Base-by-base conservation (phyloP, 495 filamentous ascomycete genomes). In the Lepraria neglecta region DNA sequence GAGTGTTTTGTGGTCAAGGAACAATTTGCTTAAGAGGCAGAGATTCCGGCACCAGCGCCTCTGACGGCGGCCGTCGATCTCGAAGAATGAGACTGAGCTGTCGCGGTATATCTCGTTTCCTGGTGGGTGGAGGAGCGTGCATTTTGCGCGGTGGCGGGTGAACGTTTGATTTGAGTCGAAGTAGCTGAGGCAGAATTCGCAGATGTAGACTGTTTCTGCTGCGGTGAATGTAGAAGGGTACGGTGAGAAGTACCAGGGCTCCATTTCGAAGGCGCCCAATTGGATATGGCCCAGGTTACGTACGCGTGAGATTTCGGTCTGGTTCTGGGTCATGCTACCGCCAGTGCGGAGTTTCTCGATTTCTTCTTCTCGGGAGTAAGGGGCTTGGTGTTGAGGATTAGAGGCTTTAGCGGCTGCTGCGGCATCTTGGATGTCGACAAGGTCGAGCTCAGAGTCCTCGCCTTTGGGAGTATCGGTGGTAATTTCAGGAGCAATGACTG, bases 71-170 rank as follows among this genome's bases (percentile, higher is more conserved):
- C 94, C 94, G 69, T 98, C 94, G 62, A 98, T 95, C 73, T 98
- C 94, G 67, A 96, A 98, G 76, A 97, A 97, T 5, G 89, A 94
- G 21, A 96, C 89, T 64, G 88, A 84, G 68, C 95, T 85, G 70
- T 98, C 95, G 14, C 94, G 90, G 70, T 97, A 98, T 57, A 98
- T 96, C 71, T 98, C 94, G 74, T 98, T 97, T 14, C 94, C 94
- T 1, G 94, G 94, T 0, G 94, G 94, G 66, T 98, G 94, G 50
- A 88, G 81, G 51, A 97, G 79, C 6, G 88, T 92, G 75, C 94
- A 98, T 72, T 98, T 98, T 44, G 81, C 71, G 24, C 94, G 87
- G 69, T 98, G 94, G 9, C 94, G 84, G 48, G 80, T 76, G 66
- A 97, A 97, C 6, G 85, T 85, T 46, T 86, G 87, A 43, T 82